Percentiles rank a stretch among this genome's conserved stretches.
phyloP scores from a whole-genome alignment of 2,329 filamentous ascomycete species.

The Colletotrichum godetiae region DNA sequence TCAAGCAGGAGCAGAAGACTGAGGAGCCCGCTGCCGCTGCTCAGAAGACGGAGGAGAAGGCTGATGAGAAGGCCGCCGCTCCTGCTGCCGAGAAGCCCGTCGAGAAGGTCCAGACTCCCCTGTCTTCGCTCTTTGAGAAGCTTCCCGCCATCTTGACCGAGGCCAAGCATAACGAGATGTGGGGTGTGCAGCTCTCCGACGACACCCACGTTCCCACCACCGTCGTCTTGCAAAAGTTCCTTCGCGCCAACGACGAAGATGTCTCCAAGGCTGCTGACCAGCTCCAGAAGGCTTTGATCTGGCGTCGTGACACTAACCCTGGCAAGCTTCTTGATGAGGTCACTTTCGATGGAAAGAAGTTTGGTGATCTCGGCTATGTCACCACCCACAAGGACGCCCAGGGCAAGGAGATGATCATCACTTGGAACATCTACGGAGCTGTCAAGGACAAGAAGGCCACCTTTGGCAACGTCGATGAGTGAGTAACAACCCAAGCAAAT shows the following conservation, averaged over 20 bases:
- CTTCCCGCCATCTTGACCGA: constrained; percentile 68
- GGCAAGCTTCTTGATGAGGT: constrained; percentile 71
- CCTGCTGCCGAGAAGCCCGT: constrained; percentile 29
- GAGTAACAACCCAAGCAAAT: constrained; percentile 48
- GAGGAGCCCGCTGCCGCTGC: constrained; percentile 38
- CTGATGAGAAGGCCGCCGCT: constrained; percentile 31
- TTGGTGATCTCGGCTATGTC: constrained; percentile 83
- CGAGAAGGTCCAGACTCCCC: constrained; percentile 46
- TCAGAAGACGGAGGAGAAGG: constrained; percentile 45
- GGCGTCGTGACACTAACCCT: constrained; percentile 83
- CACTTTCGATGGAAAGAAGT: constrained; percentile 76
- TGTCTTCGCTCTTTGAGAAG: constrained; percentile 67
- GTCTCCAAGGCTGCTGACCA: constrained; percentile 80
- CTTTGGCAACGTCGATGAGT: constrained; percentile 87
- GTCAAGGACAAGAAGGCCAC: constrained; percentile 86
- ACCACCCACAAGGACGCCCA: constrained; percentile 73
- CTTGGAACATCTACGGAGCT: constrained; percentile 93
- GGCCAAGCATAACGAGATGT: constrained; percentile 81
- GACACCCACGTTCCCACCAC: constrained; percentile 77
- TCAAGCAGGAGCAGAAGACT: constrained; percentile 9
- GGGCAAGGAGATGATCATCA: constrained; percentile 73
- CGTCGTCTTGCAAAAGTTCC: constrained; percentile 91
- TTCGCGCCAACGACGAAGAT: constrained; percentile 88
- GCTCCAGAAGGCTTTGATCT: constrained; percentile 81
- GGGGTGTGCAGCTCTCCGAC: constrained; percentile 78